Evolutionary conservation across 495 filamentous ascomycete genomes (phyloP).

Genomic region (Podospora sp.): DNA sequence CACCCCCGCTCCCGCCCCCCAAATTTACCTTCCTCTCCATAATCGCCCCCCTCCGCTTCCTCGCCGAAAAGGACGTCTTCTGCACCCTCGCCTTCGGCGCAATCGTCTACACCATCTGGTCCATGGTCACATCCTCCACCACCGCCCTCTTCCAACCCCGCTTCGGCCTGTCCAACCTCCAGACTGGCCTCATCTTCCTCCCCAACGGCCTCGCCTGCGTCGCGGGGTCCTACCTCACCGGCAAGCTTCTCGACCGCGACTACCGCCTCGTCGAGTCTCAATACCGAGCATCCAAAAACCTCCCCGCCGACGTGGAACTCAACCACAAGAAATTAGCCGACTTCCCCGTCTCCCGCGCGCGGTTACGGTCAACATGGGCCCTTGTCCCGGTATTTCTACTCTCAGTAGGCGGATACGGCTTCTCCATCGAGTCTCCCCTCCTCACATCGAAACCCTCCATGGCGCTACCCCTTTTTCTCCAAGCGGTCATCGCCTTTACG

Average conservation of each 20-base stretch:
- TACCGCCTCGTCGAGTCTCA: constrained; percentile 26
- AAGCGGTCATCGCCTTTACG: constrained; percentile 50
- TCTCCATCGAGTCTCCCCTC: constrained; percentile 49
- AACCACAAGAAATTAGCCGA: constrained; percentile 54
- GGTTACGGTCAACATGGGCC: constrained; percentile 42
- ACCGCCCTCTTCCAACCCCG: constrained; percentile 43
- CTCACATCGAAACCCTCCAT: constrained; percentile 36
- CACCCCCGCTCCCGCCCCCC: constrained; percentile 30
- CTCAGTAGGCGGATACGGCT: constrained; percentile 54
- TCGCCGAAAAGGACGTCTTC: constrained; percentile 62
- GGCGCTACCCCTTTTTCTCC: constrained; percentile 47
- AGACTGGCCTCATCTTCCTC: constrained; percentile 48
- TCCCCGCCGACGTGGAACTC: constrained; percentile 48
- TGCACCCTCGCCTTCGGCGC: constrained; percentile 58
- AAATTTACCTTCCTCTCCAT: constrained; percentile 50
- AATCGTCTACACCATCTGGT: constrained; percentile 34
- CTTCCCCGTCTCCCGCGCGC: constrained; percentile 66
- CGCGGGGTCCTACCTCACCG: constrained; percentile 26
- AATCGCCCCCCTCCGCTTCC: constrained; percentile 59
- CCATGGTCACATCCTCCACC: constrained; percentile 36
- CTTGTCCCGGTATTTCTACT: constrained; percentile 39
- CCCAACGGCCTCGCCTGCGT: constrained; percentile 37
- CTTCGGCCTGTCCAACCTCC: constrained; percentile 54
- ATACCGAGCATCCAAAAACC: constrained; percentile 41
- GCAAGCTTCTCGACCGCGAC: constrained; percentile 33